Evolutionary conservation across 805 yeast genomes (phyloP), one percentile per base, ranked within the genome.

Genomic region (Lipomyces mesembrius): DNA sequence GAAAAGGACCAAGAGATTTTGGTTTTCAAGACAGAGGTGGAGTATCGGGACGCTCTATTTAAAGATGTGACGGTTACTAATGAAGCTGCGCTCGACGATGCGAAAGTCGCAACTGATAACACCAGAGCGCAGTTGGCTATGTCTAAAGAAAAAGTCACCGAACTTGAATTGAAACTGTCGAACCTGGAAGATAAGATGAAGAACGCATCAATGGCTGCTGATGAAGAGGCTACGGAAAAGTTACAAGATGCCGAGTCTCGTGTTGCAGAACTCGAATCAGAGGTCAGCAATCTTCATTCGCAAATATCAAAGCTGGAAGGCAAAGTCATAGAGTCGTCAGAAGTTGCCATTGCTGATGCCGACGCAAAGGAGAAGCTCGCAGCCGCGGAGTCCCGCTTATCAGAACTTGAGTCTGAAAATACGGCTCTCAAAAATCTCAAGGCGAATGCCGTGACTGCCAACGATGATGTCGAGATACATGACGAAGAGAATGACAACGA

Each of bases 331-430:
- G 65, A 59, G 1, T 43, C 37, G 59, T 7, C 34, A 17, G 55
- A 25, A 14, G 29, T 29, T 7, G 32, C 55, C 12, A 52, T 22
- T 25, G n/a, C 55, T 59, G 20, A 43, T 7, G 2, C 49, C 49
- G 29, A 63, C 70, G 62, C 63, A 57, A 7, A 61, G 56, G 55
- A 57, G 51, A 25, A 64, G 63, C 66, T 62, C 14, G 54, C 55
- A n/a, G 32, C 14, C 9, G 59, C 67, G 5, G 57, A 69, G 12
- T 35, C 69, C 32, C 64, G 71, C 29, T 60, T 69, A 37, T 61
- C 70, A 54, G 72, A 70, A 53, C 61, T 72, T 29, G 71, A 72
- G 35, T 54, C 69, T 49, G 69, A 65, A 7, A 49, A 65, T n/a
- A 66, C 66, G 22, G 62, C 66, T 8, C 39, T 59, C 11, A 43